phyloP scores from a whole-genome alignment of 2,329 filamentous ascomycete species.

The Pezicula neosporulosa region DNA sequence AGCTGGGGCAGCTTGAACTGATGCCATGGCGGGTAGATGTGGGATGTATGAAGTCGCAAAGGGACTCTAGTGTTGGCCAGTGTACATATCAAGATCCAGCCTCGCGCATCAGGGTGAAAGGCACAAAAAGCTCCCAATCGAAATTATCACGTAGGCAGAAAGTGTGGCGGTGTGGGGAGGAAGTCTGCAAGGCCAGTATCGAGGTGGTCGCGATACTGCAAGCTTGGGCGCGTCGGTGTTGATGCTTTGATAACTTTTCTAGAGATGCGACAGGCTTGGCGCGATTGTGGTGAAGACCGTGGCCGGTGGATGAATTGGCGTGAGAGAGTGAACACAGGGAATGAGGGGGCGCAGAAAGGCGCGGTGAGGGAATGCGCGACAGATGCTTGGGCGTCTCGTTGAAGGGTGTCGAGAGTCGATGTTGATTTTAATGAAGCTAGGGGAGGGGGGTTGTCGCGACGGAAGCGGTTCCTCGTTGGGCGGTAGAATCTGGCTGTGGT shows the following conservation, averaged over 20 bases:
- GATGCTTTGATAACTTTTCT: conserved; percentile 24
- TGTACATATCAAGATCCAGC: conserved; percentile 30
- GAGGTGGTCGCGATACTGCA: conserved; percentile 19
- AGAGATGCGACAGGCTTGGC: conserved; percentile 26
- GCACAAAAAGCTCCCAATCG: conserved; percentile 8
- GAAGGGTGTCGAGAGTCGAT: conserved; percentile 16
- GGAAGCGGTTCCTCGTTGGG: conserved; percentile 14
- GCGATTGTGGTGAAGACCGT: conserved; percentile 21
- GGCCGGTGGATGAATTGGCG: conserved; percentile 3
- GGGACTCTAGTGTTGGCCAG: conserved; percentile 13
- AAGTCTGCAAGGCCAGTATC: conserved; percentile 2
- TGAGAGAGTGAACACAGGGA: background rate
- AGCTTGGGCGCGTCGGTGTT: conserved; percentile 24
- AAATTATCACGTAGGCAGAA: conserved; percentile 15
- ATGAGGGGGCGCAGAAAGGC: conserved; percentile 1
- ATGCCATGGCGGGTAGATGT: conserved; percentile 61
- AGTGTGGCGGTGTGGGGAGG: conserved; percentile 6
- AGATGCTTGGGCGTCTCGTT: conserved; percentile 11
- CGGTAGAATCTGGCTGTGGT: conserved; percentile 8
- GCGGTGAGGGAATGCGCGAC: conserved; percentile 2
- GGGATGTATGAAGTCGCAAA: conserved; percentile 7
- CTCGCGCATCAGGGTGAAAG: conserved; percentile 29
- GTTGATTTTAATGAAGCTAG: conserved; percentile 4
- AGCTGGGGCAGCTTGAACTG: conserved; percentile 69
- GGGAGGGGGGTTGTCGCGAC: conserved; percentile 10